Percentiles rank a stretch among this genome's conserved stretches.
phyloP scores from a whole-genome alignment of 2,329 filamentous ascomycete species.

The Verticillium nonalfalfae region DNA sequence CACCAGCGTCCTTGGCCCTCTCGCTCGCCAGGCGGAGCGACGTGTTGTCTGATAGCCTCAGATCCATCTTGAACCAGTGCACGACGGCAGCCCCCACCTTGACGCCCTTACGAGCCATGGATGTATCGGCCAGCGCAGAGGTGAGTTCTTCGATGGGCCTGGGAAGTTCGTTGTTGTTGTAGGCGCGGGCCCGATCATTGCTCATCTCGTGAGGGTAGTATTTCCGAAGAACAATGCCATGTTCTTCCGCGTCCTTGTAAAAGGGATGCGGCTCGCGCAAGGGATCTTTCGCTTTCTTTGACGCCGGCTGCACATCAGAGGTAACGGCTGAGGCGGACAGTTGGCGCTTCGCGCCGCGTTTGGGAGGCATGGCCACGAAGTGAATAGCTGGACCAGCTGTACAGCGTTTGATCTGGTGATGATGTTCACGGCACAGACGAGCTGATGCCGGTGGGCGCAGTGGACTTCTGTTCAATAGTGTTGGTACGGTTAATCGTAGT shows the following conservation, averaged over 20 bases:
- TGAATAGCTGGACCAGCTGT: neutral
- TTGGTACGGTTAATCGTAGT: neutral
- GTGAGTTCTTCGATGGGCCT: conserved; percentile 68
- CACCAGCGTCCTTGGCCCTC: conserved; percentile 56
- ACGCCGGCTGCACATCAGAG: conserved; percentile 12
- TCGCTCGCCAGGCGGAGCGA: conserved; percentile 60
- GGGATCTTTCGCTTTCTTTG: conserved; percentile 28
- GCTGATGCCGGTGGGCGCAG: neutral
- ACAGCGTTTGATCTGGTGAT: neutral
- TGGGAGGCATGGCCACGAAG: conserved; percentile 17
- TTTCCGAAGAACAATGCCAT: conserved; percentile 62
- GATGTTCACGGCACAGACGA: neutral
- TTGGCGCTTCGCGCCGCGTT: conserved; percentile 18
- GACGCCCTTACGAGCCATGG: conserved; percentile 42
- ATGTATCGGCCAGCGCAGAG: conserved; percentile 55
- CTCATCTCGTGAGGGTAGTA: conserved; percentile 87
- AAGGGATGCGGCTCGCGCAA: conserved; percentile 40
- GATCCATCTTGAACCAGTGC: conserved; percentile 87
- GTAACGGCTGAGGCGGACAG: conserved; percentile 8
- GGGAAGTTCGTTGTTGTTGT: conserved; percentile 61
- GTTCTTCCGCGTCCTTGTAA: conserved; percentile 36
- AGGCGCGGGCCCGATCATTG: conserved; percentile 69
- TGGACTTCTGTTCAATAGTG: too few species aligned
- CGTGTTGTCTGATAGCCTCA: conserved; percentile 69
- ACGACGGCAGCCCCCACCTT: conserved; percentile 58